These are phyloP conservation scores for Coffea humblotiana DNA, from an alignment of 305 asterid genomes.

Conservation along the genomic window DNA sequence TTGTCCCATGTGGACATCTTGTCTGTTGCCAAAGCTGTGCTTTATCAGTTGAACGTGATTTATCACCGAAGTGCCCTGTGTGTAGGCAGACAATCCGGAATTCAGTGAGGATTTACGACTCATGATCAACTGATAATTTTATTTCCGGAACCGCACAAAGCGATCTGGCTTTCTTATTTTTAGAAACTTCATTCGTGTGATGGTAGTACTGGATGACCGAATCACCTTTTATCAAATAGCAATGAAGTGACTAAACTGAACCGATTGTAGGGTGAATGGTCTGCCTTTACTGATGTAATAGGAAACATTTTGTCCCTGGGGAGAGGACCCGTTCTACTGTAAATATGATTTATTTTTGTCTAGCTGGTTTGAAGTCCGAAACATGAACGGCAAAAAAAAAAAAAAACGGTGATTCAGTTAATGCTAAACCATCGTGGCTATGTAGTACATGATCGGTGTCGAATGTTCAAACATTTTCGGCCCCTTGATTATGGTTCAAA, in stretches of 20 bases:
- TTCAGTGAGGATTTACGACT: conserved; percentile 70
- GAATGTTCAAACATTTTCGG: background rate
- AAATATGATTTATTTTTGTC: background rate
- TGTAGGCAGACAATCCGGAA: conserved; percentile 71
- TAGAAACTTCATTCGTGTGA: background rate
- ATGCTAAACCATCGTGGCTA: background rate
- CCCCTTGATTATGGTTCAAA: background rate
- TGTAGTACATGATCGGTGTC: background rate
- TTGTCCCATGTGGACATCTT: conserved; percentile 86
- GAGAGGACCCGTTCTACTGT: background rate
- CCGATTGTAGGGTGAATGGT: background rate
- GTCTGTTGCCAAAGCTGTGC: conserved; percentile 93
- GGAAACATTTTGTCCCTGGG: background rate
- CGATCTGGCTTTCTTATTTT: background rate
- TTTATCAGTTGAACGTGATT: conserved; percentile 61
- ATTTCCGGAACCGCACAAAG: background rate
- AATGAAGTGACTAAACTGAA: background rate
- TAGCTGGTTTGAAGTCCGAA: background rate
- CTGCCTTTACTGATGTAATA: conserved; percentile 5
- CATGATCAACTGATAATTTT: conserved; percentile 41
- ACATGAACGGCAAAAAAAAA: background rate
- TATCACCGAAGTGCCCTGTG: conserved; percentile 71
- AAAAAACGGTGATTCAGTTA: background rate
- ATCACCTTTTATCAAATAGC: background rate
- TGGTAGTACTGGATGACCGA: background rate